Evolutionary conservation across 371 early-diverging fungal genomes (phyloP), one percentile per base, ranked within the genome.

Genomic region (Dentiscutata heterogama): DNA sequence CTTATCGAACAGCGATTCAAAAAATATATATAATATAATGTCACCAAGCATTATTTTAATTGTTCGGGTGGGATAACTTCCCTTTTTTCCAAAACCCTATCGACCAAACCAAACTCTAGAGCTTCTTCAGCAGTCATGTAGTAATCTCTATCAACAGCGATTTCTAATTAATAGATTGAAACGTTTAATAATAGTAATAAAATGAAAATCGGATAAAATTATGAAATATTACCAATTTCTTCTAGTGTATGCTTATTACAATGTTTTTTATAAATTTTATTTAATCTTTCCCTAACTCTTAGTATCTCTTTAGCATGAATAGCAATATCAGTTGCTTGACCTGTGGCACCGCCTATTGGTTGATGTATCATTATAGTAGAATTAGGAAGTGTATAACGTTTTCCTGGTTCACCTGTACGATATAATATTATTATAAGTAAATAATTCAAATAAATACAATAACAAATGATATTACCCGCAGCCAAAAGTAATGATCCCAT

Each of bases 321-420:
- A 13, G 96, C 98, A 84, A 99, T 98, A 84, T 99, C 99, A 61
- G 95, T 93, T 3, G 99, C 99, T 87, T 98, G 99, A 11, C 99
- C 98, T 60, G 91, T 88, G n/a, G 98, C 97, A 20, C 99, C 98
- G 22, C 99, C 99, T 68, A 94, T 94, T 6, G 98, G 98, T 85
- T 98, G 99, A 84, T 99, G 99, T 81, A 99, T 93, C 99, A 98
- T 99, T 46, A 98, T 94, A 3, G 96, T 92, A 20, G 97, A 93
- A 86, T 99, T 95, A 16, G 98, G 98, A 31, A 99, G 89, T 27
- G 96, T 91, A 78, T 90, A 94, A 22, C 99, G 88, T 73, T 94
- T 94, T 20, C 99, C 99, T 16, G 94, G 91, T 51, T 95, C 95
- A 39, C 98, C 96, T 86, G 87, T 84, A 46, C 6, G 22, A 76